Evolutionary conservation across 2,329 filamentous ascomycete species (phyloP), one percentile per base, ranked within the genome.

Genomic region (Fusarium luffae): DNA sequence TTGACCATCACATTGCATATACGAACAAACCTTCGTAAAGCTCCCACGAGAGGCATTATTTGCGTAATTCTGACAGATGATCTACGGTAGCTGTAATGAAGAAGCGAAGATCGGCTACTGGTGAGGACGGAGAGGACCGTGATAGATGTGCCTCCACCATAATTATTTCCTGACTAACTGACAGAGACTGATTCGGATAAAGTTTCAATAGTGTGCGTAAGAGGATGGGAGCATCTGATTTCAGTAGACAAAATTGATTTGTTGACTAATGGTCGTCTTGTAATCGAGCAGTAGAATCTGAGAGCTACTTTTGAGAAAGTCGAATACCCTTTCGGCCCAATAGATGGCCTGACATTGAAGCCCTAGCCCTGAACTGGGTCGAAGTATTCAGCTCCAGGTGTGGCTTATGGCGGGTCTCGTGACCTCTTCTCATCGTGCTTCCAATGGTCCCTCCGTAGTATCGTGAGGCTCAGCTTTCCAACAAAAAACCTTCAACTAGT

Each of bases 51-150:
- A n/a, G 10, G 3, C 5, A 11, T n/a, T 12, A 12, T 7, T n/a
- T n/a, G 34, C 18, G 34, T n/a, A 7, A n/a, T 12, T 12, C 4
- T 37, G 34, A 37, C 34, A 37, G 7, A 7, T n/a, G 0, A 3
- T n/a, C 1, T 4, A 37, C 34, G 5, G 34, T n/a, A 37, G 10
- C 3, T n/a, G 34, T 37, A 12, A 0, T 12, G 5, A 7, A n/a
- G 18, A 37, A 4, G 18, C 34, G 3, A 12, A 4, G 1, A 37
- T n/a, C 3, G 5, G 34, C 34, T n/a, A 12, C 5, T 12, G 34
- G 5, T 12, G 1, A n/a, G 10, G 34, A 37, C 18, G 5, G 34
- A 37, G 18, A 37, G 2, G 10, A n/a, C 5, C 18, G 9, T n/a
- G 18, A 37, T 11, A 7, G 18, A 37, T 37, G 34, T n/a, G 18